phyloP scores from a whole-genome alignment of 805 yeast species.

The Myxozyma sirexii region DNA sequence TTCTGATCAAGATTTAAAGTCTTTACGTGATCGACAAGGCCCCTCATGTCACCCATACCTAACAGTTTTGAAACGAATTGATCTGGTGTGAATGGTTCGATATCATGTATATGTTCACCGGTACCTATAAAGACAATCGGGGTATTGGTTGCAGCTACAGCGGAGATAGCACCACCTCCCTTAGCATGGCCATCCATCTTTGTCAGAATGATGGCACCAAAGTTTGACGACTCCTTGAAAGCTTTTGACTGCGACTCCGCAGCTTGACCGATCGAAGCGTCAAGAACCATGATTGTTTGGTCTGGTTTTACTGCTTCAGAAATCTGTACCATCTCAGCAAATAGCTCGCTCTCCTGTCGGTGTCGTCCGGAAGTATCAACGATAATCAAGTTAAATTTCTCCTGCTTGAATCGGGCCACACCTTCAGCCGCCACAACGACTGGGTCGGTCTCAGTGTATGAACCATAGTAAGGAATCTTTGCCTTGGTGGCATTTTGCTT shows the following conservation, averaged over 20 bases:
- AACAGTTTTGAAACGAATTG: conserved; percentile 87
- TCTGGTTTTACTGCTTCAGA: conserved; percentile 86
- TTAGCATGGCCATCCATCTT: conserved; percentile 99
- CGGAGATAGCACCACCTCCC: conserved; percentile 99
- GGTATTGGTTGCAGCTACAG: conserved; percentile 96
- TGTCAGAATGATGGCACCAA: conserved; percentile 92
- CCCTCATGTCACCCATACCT: conserved; percentile 95
- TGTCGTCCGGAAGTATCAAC: conserved; percentile 99
- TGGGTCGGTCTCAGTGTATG: conserved; percentile 94
- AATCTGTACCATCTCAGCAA: conserved; percentile 93
- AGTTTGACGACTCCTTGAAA: conserved; percentile 87
- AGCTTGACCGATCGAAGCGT: conserved; percentile 97
- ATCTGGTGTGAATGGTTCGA: conserved; percentile 87
- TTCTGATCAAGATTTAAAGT: conserved; percentile 84
- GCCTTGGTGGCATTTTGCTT: conserved; percentile 97
- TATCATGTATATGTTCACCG: conserved; percentile 93
- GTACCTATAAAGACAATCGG: conserved; percentile 97
- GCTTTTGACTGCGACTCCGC: conserved; percentile 95
- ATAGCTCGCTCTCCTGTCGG: conserved; percentile 88
- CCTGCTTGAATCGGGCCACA: conserved; percentile 86
- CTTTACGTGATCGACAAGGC: conserved; percentile 91
- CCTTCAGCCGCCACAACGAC: conserved; percentile 90
- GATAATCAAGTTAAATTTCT: conserved; percentile 87
- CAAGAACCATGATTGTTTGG: conserved; percentile 96
- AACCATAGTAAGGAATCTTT: conserved; percentile 89